Conservation (phyloP, 2,329 filamentous ascomycete genomes). For the Colletotrichum sidae region DNA sequence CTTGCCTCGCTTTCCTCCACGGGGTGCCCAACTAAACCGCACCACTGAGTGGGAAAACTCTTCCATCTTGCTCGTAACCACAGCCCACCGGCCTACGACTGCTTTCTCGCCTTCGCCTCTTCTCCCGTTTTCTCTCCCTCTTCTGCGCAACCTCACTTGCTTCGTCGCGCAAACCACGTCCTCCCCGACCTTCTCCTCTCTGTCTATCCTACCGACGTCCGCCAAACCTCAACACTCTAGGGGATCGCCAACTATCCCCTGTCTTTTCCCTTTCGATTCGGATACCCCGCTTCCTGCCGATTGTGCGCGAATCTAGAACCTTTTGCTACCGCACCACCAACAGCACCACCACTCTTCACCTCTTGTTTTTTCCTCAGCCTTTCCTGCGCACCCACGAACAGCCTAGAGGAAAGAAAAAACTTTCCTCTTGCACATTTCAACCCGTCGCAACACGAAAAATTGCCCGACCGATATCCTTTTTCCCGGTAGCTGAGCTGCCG, state of each 20-base stretch:
- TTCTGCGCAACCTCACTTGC: constrained; percentile 12
- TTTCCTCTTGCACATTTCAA: constrained; percentile 7
- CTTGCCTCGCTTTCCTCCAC: neutral
- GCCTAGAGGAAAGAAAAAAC: constrained; percentile 10
- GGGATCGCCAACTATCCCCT: constrained; percentile 37
- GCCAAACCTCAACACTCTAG: constrained; percentile 25
- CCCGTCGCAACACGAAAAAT: constrained; percentile 16
- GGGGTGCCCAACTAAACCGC: constrained; percentile 6
- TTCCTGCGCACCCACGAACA: constrained; percentile 33
- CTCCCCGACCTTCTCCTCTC: constrained; percentile 15
- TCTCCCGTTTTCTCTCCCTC: constrained; percentile 4
- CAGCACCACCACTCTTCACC: constrained; percentile 28
- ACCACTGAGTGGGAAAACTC: constrained; percentile 32
- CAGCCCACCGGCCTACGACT: constrained; percentile 29
- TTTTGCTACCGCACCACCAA: constrained; percentile 38
- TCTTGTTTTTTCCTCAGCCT: constrained; percentile 27
- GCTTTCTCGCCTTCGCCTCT: constrained; percentile 14
- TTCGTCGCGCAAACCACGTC: constrained; percentile 22
- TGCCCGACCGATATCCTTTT: constrained; percentile 26
- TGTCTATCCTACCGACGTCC: neutral
- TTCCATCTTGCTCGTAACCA: constrained; percentile 33
- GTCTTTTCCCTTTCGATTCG: constrained; percentile 37
- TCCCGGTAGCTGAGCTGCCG: constrained; percentile 45
- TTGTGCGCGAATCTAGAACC: constrained; percentile 41
- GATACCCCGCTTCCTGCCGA: constrained; percentile 41